phyloP scores from a whole-genome alignment of 2,329 filamentous ascomycete species.

The Talaromyces sp. region DNA sequence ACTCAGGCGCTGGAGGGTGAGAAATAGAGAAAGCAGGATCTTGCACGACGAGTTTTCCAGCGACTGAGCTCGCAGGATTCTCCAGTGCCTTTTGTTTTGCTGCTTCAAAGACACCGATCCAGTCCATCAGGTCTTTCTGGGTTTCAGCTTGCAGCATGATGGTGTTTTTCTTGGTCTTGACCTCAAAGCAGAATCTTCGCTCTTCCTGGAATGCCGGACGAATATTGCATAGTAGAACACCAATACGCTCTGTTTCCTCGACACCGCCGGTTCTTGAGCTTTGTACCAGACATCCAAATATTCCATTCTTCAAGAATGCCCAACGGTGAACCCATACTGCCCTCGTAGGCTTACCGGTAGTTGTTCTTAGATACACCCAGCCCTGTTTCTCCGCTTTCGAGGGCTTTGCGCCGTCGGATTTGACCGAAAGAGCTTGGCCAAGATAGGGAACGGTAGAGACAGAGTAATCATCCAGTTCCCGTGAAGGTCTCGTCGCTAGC shows the following conservation, averaged over 20 bases:
- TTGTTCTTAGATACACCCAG: slow-evolving; percentile 81
- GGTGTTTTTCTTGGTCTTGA: slow-evolving; percentile 94
- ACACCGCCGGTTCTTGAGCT: slow-evolving; percentile 77
- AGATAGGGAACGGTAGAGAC: slow-evolving; percentile 86
- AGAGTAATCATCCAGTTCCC: slow-evolving; percentile 91
- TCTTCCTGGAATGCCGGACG: slow-evolving; percentile 91
- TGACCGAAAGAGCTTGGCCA: slow-evolving; percentile 66
- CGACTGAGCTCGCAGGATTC: slow-evolving; percentile 55
- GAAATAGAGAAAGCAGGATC: slow-evolving; percentile 89
- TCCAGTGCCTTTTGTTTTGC: slow-evolving; percentile 92
- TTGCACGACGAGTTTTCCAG: slow-evolving; percentile 46
- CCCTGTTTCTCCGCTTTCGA: slow-evolving; percentile 77
- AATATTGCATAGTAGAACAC: slow-evolving; percentile 88
- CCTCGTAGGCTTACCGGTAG: slow-evolving; percentile 83
- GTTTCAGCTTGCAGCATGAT: slow-evolving; percentile 91
- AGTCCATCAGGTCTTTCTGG: slow-evolving; percentile 86
- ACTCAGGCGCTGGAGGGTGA: slow-evolving; percentile 82
- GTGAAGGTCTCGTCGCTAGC: slow-evolving; percentile 70
- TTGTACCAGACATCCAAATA: slow-evolving; percentile 92
- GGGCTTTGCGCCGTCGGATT: slow-evolving; percentile 46
- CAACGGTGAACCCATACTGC: slow-evolving; percentile 88
- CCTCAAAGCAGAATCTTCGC: slow-evolving; percentile 93
- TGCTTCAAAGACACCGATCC: slow-evolving; percentile 89
- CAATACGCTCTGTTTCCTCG: slow-evolving; percentile 93
- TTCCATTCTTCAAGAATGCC: slow-evolving; percentile 94